phyloP scores from a whole-genome alignment of 1,284 basidiomycete species.

The Tylopilus sp. region DNA sequence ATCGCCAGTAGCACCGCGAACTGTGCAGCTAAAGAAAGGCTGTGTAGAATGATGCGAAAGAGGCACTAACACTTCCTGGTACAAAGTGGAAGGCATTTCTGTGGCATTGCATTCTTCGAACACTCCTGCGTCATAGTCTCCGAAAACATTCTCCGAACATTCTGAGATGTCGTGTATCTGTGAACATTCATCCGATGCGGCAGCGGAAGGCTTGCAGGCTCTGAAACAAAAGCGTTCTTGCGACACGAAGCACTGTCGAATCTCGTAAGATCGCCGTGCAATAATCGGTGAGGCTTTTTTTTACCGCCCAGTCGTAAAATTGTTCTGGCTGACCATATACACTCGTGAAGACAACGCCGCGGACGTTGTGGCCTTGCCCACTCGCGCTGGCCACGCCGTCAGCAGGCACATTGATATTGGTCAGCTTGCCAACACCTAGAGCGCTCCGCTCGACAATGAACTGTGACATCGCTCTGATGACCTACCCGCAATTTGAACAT shows the following conservation, averaged over 20 bases:
- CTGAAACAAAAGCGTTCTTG: constrained; percentile 68
- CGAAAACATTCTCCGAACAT: constrained; percentile 65
- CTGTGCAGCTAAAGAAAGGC: constrained; percentile 50
- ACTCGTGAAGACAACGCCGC: constrained; percentile 67
- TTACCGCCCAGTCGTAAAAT: constrained; percentile 66
- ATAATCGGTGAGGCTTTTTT: constrained; percentile 4
- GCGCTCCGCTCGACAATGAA: constrained; percentile 3
- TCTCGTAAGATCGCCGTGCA: constrained; percentile 17
- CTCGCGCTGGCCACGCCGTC: constrained; percentile 61
- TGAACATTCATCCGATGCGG: constrained; percentile 59
- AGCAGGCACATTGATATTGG: constrained; percentile 58
- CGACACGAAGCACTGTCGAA: constrained; percentile 52
- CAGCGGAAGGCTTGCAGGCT: constrained; percentile 60
- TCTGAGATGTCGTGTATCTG: constrained; percentile 65
- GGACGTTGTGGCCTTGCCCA: constrained; percentile 64
- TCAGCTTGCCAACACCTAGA: constrained; percentile 59
- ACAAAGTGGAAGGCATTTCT: constrained; percentile 57
- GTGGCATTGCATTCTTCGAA: constrained; percentile 61
- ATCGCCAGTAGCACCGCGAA: constrained; percentile 42
- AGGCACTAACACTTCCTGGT: constrained; percentile 58
- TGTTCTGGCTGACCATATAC: constrained; percentile 61
- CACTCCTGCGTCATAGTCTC: constrained; percentile 50
- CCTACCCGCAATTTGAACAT: constrained; percentile 63
- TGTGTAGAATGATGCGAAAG: constrained; percentile 59
- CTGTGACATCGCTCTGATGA: not conserved